These are phyloP conservation scores for Ustilago nuda DNA, from an alignment of 1,284 basidiomycete species.

Conservation along the genomic window DNA sequence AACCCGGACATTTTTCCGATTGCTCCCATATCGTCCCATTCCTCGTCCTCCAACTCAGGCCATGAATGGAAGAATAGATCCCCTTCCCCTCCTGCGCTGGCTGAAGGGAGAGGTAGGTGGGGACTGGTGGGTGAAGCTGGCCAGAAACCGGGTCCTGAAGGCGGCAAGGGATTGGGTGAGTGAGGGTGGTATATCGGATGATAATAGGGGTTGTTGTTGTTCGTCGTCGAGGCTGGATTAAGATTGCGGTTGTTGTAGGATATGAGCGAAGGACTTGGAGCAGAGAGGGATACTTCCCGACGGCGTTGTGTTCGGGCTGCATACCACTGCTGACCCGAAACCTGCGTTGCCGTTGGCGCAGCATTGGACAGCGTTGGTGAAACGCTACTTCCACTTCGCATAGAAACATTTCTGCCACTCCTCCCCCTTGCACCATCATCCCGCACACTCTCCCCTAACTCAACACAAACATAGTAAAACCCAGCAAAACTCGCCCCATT, in stretches of 20 bases:
- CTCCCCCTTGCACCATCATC: slow-evolving; percentile 10
- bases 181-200: slow-evolving; percentile 34
- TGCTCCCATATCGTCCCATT: slow-evolving; percentile 38
- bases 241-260: neutral
- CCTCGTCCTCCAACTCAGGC: slow-evolving; percentile 7
- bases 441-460: slow-evolving; percentile 71
- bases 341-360: neutral
- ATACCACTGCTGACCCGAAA: slow-evolving; percentile 45
- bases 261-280: slow-evolving; percentile 6
- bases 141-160: slow-evolving; percentile 39
- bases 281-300: slow-evolving; percentile 36
- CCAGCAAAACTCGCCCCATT: slow-evolving; percentile 89
- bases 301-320: slow-evolving; percentile 38
- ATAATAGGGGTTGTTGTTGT: slow-evolving; percentile 18
- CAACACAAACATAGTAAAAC: slow-evolving; percentile 85
- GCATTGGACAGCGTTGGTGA: slow-evolving; percentile 15
- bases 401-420: slow-evolving; percentile 31
- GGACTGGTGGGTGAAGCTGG: slow-evolving; percentile 34
- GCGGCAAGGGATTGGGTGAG: slow-evolving; percentile 19
- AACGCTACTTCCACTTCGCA: slow-evolving; percentile 8
- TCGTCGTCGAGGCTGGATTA: slow-evolving; percentile 1
- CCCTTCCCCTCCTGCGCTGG: slow-evolving; percentile 5
- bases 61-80: slow-evolving; percentile 24
- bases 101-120: slow-evolving; percentile 15
- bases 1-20: slow-evolving; percentile 80